phyloP scores from a whole-genome alignment of 352 stramenopile species.

The Pythium aristosporum region DNA sequence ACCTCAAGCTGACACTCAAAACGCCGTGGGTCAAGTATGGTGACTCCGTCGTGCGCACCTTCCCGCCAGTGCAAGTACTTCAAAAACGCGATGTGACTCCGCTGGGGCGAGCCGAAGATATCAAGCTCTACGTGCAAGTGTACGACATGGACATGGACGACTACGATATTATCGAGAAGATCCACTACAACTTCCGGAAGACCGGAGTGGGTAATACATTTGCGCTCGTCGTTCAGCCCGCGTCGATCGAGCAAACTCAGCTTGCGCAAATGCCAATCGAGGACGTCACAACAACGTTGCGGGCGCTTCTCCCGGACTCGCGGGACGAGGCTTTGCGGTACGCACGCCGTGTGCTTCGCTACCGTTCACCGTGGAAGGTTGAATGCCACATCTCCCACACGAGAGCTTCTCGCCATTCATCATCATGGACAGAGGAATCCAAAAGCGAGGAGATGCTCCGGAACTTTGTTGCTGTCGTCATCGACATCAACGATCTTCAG shows the following conservation, averaged over 20 bases:
- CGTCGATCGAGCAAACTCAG: background rate
- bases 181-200: too few relatives aligned
- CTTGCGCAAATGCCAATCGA: background rate
- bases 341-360: background rate
- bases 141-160: too few relatives aligned
- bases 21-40: slow-evolving; percentile 22
- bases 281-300: background rate
- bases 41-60: background rate
- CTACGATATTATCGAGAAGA: too few relatives aligned
- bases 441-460: too few relatives aligned
- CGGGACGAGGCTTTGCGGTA: background rate
- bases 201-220: too few relatives aligned
- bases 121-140: too few relatives aligned
- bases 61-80: too few relatives aligned
- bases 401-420: too few relatives aligned
- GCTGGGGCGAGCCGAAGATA: too few relatives aligned
- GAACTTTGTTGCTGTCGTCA: background rate
- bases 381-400: too few relatives aligned
- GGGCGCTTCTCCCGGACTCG: background rate
- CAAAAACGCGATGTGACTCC: too few relatives aligned
- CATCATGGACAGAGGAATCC: too few relatives aligned
- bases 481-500: background rate
- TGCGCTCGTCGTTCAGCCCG: background rate
- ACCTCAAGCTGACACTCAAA: background rate
- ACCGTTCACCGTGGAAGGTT: background rate